Evolutionary conservation across 2,329 filamentous ascomycete genomes (phyloP).

Genomic region (Trichothecium roseum): DNA sequence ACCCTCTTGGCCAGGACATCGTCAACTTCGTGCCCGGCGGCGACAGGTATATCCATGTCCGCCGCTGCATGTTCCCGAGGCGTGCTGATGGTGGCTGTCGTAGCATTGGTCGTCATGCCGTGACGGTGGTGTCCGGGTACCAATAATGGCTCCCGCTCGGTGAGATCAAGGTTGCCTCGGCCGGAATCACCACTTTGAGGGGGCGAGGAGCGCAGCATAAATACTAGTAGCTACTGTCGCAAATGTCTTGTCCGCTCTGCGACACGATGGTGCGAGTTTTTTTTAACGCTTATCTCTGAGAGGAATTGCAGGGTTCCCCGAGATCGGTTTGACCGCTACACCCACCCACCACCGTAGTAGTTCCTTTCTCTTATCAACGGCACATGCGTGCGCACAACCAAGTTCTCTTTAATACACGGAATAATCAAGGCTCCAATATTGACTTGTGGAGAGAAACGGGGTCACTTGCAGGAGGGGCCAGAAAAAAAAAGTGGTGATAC

Average conservation of each 20-base stretch:
- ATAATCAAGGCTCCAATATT: too few relatives aligned
- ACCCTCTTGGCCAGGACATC: constrained; percentile 21
- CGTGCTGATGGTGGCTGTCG: neutral
- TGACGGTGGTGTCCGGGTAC: too few relatives aligned
- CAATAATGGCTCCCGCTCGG: neutral
- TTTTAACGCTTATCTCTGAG: neutral
- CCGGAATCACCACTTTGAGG: neutral
- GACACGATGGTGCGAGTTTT: too few relatives aligned
- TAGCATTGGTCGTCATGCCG: neutral
- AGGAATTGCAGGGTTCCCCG: neutral
- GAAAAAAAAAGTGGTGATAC: too few relatives aligned
- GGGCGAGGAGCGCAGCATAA: neutral
- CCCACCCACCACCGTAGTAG: too few relatives aligned
- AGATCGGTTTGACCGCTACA: too few relatives aligned
- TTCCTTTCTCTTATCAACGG: too few relatives aligned
- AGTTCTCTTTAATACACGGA: too few relatives aligned
- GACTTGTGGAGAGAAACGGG: too few relatives aligned
- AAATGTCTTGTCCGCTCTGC: neutral
- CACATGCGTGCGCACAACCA: too few relatives aligned
- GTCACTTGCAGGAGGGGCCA: too few relatives aligned
- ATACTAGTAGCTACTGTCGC: neutral
- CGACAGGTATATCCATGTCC: neutral
- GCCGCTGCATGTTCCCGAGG: neutral
- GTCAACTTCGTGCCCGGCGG: neutral
- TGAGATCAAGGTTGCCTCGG: neutral